Evolutionary conservation across 2,329 filamentous ascomycete genomes (phyloP), one percentile per base, ranked within the genome.

Genomic region (Xylariaceae sp.): DNA sequence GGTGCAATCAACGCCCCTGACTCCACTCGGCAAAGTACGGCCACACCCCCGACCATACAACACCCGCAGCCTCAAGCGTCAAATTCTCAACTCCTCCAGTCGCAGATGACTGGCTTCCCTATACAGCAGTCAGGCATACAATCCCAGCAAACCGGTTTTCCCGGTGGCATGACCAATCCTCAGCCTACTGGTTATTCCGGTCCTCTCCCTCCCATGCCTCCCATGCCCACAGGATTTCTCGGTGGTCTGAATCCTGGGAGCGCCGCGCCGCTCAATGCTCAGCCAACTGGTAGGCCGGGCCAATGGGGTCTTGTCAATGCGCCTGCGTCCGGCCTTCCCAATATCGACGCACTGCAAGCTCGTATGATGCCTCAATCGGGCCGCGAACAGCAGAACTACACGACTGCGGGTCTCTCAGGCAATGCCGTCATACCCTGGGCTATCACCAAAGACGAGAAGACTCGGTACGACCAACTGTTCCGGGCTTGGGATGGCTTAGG

Each of bases 251-350:
- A 78, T 43, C 77, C 81, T 2, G 59, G 58, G n/a, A 53, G 66
- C 39, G 68, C 66, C 6, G 77, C 77, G 46, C 82, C 84, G 31
- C 69, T 99, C 55, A 92, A 95, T 61, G 85, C 90, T n/a, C 94
- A 99, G 66, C 94, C 94, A 5, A 99, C 94, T 2, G 94, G 94
- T 11, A 76, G 83, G 33, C 92, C 94, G 6, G 94, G 94, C 12
- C 94, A 97, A 66, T 99, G 94, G 94, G 94, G 94, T n/a, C 82
- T 97, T 47, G 94, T 97, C 31, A 99, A 99, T 68, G 88, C 90
- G 2, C 94, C 94, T 2, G 81, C 91, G 5, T 87, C 84, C 38
- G 94, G 92, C 1, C 72, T 99, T 55, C 94, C 94, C 1, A 96
- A 96, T 61, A 95, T 99, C 45, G 90, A 96, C 65, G 88, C 89